Conservation (phyloP, 2,329 filamentous ascomycete genomes). For the Neocatenulostroma microsporum region DNA sequence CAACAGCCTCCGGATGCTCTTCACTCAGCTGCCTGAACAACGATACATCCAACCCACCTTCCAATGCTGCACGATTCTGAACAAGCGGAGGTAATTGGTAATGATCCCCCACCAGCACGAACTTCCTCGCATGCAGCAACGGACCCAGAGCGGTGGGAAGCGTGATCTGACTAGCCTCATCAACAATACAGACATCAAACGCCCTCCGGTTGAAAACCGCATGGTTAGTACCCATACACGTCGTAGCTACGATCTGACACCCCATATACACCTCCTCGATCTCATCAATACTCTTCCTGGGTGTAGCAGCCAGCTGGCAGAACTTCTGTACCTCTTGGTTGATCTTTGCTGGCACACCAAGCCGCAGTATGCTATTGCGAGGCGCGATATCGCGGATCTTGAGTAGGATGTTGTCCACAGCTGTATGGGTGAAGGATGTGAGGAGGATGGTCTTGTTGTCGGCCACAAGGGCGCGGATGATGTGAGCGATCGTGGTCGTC, state of each 20-base stretch:
- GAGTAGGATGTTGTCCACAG: slow-evolving; percentile 93
- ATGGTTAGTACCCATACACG: slow-evolving; percentile 87
- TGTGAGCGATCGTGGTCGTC: slow-evolving; percentile 95
- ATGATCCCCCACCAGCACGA: slow-evolving; percentile 93
- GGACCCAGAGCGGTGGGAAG: slow-evolving; percentile 89
- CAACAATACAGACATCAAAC: slow-evolving; percentile 98
- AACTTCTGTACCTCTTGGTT: slow-evolving; percentile 83
- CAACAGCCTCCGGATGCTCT: slow-evolving; percentile 75
- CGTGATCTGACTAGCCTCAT: slow-evolving; percentile 96
- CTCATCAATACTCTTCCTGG: slow-evolving; percentile 71
- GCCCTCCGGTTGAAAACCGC: slow-evolving; percentile 76
- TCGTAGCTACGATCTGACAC: slow-evolving; percentile 85
- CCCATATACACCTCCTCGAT: slow-evolving; percentile 77
- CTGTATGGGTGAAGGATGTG: slow-evolving; percentile 94
- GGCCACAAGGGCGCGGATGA: slow-evolving; percentile 80
- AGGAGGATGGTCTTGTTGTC: slow-evolving; percentile 89
- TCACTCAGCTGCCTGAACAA: slow-evolving; percentile 92
- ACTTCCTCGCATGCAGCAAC: slow-evolving; percentile 84
- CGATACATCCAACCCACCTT: slow-evolving; percentile 82
- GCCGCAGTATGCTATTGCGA: slow-evolving; percentile 65
- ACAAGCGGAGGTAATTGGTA: slow-evolving; percentile 93
- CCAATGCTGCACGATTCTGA: slow-evolving; percentile 77
- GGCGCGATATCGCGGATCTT: slow-evolving; percentile 61
- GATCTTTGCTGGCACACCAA: slow-evolving; percentile 77
- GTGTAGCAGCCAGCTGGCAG: slow-evolving; percentile 65